phyloP scores from a whole-genome alignment of 2,329 filamentous ascomycete genomes.

The Oidium heveae region DNA sequence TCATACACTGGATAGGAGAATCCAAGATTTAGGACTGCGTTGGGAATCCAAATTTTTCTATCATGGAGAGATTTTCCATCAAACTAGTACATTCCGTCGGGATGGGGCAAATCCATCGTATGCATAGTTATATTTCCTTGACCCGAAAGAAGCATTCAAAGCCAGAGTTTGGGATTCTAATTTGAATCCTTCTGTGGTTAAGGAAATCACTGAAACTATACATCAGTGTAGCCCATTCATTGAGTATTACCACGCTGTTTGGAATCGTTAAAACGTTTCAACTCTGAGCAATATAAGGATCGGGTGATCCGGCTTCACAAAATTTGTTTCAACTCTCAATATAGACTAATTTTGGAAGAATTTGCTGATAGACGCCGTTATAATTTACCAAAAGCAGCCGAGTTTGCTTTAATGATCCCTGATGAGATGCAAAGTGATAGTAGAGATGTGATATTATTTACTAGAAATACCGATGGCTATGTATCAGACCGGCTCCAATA shows the following conservation, averaged over 20 bases:
- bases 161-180: neutral
- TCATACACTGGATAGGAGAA: neutral
- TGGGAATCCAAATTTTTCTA: too few relatives aligned
- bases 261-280: neutral
- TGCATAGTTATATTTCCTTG: too few relatives aligned
- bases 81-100: neutral
- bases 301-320: neutral
- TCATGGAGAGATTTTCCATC: too few relatives aligned
- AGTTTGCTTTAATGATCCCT: neutral
- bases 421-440: neutral
- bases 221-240: neutral
- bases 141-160: too few relatives aligned
- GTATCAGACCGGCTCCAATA: neutral
- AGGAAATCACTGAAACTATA: neutral
- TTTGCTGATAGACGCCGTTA: neutral
- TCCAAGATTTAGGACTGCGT: neutral
- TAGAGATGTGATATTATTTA: neutral
- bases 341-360: neutral
- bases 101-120: too few relatives aligned
- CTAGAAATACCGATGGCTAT: neutral
- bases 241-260: neutral
- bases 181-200: neutral
- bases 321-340: neutral
- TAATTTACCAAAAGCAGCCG: neutral
- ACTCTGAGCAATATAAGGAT: too few relatives aligned